Conservation (phyloP, 768 basidiomycete species). For the Russula earlei region DNA sequence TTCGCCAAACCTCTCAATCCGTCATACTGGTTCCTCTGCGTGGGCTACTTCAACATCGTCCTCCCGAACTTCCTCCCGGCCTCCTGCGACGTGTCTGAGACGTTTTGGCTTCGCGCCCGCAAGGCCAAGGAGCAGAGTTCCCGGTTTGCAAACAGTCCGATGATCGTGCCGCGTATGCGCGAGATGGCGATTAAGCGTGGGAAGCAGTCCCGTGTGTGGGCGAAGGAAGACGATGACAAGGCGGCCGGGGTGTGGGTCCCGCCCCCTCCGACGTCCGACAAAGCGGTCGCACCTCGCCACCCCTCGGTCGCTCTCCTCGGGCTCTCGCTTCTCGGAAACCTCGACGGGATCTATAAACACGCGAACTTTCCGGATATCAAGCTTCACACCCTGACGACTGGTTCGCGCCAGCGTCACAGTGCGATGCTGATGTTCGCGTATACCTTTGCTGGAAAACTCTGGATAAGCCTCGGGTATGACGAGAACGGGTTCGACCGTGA, state of each 20-base stretch:
- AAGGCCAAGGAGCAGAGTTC: slow-evolving; percentile 60
- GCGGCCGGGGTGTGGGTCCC: slow-evolving; percentile 34
- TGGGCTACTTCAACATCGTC: slow-evolving; percentile 75
- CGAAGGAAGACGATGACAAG: slow-evolving; percentile 64
- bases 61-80: slow-evolving; percentile 64
- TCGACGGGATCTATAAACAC: slow-evolving; percentile 76
- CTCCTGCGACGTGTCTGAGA: slow-evolving; percentile 27
- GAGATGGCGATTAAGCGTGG: slow-evolving; percentile 61
- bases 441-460: slow-evolving; percentile 64
- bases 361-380: slow-evolving; percentile 42
- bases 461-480: slow-evolving; percentile 76
- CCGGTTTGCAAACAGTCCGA: slow-evolving; percentile 50
- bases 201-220: slow-evolving; percentile 53
- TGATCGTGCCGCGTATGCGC: slow-evolving; percentile 50
- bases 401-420: slow-evolving; percentile 68
- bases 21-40: slow-evolving; percentile 77
- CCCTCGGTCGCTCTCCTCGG: slow-evolving; percentile 64
- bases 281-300: slow-evolving; percentile 15
- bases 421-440: slow-evolving; percentile 80
- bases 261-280: slow-evolving; percentile 20
- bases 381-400: slow-evolving; percentile 71
- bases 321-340: slow-evolving; percentile 74
- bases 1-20: slow-evolving; percentile 33
- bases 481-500: slow-evolving; percentile 61
- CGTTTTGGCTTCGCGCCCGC: slow-evolving; percentile 70